Base-by-base conservation (phyloP, 768 basidiomycete genomes). In the Gyrodon lividus region DNA sequence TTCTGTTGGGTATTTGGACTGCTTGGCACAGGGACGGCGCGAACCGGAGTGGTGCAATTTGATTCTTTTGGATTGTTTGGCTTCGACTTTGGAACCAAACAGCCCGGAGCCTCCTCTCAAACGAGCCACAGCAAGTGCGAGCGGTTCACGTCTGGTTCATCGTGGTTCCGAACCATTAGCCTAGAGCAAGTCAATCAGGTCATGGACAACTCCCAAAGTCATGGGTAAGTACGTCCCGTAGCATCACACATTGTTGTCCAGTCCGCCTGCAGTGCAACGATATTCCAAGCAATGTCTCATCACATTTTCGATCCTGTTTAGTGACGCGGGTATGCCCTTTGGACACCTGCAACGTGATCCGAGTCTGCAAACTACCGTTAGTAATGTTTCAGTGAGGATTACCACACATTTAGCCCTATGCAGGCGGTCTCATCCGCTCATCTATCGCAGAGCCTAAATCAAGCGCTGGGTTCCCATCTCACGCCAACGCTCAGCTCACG, bases 321-420 rank as follows among this genome's bases (percentile, higher is more conserved):
- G 82, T 70, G 82, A 83, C 65, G 69, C 76, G 54, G 71, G 69
- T 57, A 83, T 84, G 80, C 74, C 82, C 62, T 84, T 84, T 74
- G 74, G 73, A 54, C 82, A 82, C 66, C 73, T 84, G 63, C 73
- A 75, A 53, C 73, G 83, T 63, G 82, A 84, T 64, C 72, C 76
- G 39, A 79, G 70, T 62, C 70, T 81, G 55, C 59, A 56, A 42
- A 44, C 33, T 19, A 48, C 55, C 26, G 82, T 83, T 67, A 68
- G 71, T 71, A 78, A 77, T 63, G 79, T 79, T 71, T 81, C 82
- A 65, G 83, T 84, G 70, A 67, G 81, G 67, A 59, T 66, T 51
- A 35, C 57, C 17, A 57, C 43, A 59, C 62, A 45, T 55, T 55
- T 52, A 47, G 46, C 35, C 17, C 51, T 50, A 55, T 51, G 48